Conservation (phyloP, 768 basidiomycete genomes). For the Leccinum boreale region DNA sequence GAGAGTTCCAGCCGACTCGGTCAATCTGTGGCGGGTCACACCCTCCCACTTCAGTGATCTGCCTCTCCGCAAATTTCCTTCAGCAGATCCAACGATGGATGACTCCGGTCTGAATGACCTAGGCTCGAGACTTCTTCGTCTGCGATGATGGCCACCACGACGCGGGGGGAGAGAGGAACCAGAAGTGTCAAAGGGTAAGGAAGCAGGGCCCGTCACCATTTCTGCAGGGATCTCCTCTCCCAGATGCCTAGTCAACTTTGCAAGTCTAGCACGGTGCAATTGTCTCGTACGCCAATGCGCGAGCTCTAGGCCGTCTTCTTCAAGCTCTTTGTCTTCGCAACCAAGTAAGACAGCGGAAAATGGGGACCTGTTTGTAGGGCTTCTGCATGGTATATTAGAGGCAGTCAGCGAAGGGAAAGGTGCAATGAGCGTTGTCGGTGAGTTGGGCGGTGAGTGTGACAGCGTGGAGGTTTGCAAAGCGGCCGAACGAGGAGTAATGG, state of each 20-base stretch:
- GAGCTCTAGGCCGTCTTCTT: constrained; percentile 1
- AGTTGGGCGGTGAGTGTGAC: background rate
- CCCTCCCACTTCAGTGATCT: constrained; percentile 26
- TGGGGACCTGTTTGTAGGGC: constrained; percentile 8
- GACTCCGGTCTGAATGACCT: background rate
- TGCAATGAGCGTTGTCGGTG: constrained; percentile 4
- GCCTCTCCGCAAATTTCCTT: constrained; percentile 25
- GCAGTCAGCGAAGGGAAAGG: constrained; percentile 11
- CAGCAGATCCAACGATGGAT: background rate
- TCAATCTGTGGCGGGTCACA: background rate
- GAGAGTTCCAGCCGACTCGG: background rate
- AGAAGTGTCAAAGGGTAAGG: background rate
- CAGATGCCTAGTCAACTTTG: constrained; percentile 36
- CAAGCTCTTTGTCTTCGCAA: constrained; percentile 1
- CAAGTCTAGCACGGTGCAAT: constrained; percentile 30
- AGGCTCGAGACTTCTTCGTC: constrained; percentile 16
- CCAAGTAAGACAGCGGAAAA: constrained; percentile 13
- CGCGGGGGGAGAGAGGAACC: background rate
- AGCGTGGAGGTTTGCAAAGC: background rate
- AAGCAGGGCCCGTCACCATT: constrained; percentile 21
- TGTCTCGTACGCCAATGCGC: constrained; percentile 18
- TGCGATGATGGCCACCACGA: constrained; percentile 7
- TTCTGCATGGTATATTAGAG: constrained; percentile 10
- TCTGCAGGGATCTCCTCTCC: constrained; percentile 39
- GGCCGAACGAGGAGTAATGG: constrained; percentile 1